Evolutionary conservation across 495 filamentous ascomycete species (phyloP).

Genomic region (Sphaerosporella brunnea): DNA sequence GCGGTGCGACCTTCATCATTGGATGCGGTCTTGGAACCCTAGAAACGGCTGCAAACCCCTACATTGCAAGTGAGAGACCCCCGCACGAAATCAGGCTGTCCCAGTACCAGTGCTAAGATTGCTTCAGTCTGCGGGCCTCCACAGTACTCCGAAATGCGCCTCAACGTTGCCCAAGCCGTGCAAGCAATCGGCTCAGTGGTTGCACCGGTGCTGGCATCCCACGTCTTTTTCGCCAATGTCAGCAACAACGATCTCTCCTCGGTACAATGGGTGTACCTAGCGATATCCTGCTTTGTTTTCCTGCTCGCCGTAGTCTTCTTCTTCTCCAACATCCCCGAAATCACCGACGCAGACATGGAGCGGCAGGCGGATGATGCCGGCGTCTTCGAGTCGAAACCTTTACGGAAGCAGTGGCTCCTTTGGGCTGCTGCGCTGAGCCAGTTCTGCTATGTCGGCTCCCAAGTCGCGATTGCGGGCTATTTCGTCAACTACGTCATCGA

Average conservation of each 20-base stretch:
- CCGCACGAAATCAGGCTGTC: background rate
- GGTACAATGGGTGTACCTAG: slow-evolving; percentile 65
- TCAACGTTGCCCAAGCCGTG: slow-evolving; percentile 51
- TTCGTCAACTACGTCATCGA: slow-evolving; percentile 43
- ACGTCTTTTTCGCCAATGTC: slow-evolving; percentile 46
- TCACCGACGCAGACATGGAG: slow-evolving; percentile 41
- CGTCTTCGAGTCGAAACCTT: slow-evolving; percentile 32
- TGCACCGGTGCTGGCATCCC: slow-evolving; percentile 46
- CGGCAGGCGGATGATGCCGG: slow-evolving; percentile 36
- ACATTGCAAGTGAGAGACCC: slow-evolving; percentile 31
- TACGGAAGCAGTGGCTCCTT: slow-evolving; percentile 37
- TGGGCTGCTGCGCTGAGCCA: slow-evolving; percentile 48
- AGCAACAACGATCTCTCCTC: slow-evolving; percentile 33
- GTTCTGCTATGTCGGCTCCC: slow-evolving; percentile 56
- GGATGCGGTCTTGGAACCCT: slow-evolving; percentile 37
- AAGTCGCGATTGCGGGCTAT: slow-evolving; percentile 51
- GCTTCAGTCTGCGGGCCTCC: slow-evolving; percentile 5
- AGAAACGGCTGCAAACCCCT: slow-evolving; percentile 42
- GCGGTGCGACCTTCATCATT: slow-evolving; percentile 41
- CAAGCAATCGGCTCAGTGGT: slow-evolving; percentile 51
- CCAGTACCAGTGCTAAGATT: background rate
- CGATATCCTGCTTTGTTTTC: slow-evolving; percentile 53
- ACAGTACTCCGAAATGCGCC: slow-evolving; percentile 29
- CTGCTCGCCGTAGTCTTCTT: slow-evolving; percentile 32
- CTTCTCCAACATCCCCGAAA: slow-evolving; percentile 33